A percentile compares a stretch with the other conserved stretches of the same genome.
These are phyloP conservation scores for Glycyrrhiza uralensis DNA, from an alignment of 306 rosid genomes.

Conservation along the genomic window DNA sequence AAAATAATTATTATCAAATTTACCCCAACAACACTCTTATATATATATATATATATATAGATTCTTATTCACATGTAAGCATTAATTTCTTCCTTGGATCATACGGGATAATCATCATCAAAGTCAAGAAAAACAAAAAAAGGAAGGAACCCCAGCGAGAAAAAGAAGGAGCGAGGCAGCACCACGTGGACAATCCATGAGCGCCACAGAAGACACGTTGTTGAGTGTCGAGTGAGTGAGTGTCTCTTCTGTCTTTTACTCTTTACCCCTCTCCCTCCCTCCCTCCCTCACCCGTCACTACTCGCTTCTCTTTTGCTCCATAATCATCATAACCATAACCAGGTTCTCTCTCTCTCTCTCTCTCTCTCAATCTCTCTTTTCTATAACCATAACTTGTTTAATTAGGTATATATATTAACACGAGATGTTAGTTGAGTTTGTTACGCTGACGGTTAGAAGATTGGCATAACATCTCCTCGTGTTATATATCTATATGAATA, in stretches of 20 bases:
- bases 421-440: too few species aligned
- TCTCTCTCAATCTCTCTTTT: neutral
- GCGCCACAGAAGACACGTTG: conserved; percentile 17
- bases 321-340: neutral
- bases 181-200: conserved; percentile 22
- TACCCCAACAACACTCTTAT: too few species aligned
- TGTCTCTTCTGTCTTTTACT: too few species aligned
- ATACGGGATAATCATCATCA: neutral
- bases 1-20: too few species aligned
- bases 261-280: neutral
- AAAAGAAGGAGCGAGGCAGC: neutral
- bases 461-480: too few species aligned
- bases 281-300: neutral
- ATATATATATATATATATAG: too few species aligned
- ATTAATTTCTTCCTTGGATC: neutral
- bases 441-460: too few species aligned
- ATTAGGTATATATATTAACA: neutral
- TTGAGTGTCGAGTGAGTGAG: neutral
- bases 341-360: conserved; percentile 13
- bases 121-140: neutral
- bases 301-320: conserved; percentile 15
- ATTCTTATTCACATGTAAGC: conserved; percentile 13
- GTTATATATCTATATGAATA: too few species aligned
- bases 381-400: neutral
- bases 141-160: neutral